These are phyloP conservation scores for Primulina eburnea DNA, from an alignment of 257 asterid genomes.

Conservation along the genomic window DNA sequence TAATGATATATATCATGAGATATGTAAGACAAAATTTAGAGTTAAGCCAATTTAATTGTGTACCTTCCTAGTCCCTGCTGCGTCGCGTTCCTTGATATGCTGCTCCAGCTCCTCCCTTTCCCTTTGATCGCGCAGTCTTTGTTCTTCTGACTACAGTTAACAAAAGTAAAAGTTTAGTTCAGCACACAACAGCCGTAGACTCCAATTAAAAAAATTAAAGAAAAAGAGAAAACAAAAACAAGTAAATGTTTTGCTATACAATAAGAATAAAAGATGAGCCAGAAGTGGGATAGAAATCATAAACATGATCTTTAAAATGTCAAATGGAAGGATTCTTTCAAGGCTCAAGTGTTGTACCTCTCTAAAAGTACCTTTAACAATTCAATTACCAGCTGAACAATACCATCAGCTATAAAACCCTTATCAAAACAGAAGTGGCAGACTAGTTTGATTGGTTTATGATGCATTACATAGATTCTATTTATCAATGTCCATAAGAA, in stretches of 20 bases:
- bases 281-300: slow-evolving; percentile 6
- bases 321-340: slow-evolving; percentile 7
- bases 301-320: slow-evolving; percentile 2
- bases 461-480: slow-evolving; percentile 10
- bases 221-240: slow-evolving; percentile 6
- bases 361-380: background rate
- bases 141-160: slow-evolving; percentile 78
- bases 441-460: background rate
- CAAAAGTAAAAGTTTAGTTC: slow-evolving; percentile 17
- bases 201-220: slow-evolving; percentile 3
- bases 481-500: slow-evolving; percentile 3
- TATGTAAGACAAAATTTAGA: slow-evolving; percentile 10
- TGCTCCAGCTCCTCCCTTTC: slow-evolving; percentile 86
- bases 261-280: background rate
- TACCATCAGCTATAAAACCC: background rate
- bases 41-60: slow-evolving; percentile 15
- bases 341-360: background rate
- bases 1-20: slow-evolving; percentile 7
- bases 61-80: slow-evolving; percentile 90
- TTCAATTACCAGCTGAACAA: slow-evolving; percentile 1
- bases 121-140: slow-evolving; percentile 76
- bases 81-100: slow-evolving; percentile 79
- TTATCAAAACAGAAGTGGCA: background rate
- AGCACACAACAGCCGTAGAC: slow-evolving; percentile 7
- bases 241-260: background rate